phyloP scores from a whole-genome alignment of 2,329 filamentous ascomycete species.

The Colletotrichum sp. region DNA sequence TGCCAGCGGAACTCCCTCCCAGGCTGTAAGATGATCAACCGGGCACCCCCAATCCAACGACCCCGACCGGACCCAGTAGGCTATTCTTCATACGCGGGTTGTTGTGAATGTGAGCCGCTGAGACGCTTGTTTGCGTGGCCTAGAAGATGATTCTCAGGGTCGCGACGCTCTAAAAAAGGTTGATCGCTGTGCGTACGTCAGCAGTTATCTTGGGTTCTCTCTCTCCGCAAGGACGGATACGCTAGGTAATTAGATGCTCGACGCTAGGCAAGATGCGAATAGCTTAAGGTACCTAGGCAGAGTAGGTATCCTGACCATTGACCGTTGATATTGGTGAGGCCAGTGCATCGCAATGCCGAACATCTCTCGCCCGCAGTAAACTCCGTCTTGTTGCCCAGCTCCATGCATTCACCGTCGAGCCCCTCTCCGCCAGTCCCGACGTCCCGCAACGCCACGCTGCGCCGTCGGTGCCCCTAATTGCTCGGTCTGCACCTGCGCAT shows the following conservation, averaged over 20 bases:
- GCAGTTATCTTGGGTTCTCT: neutral
- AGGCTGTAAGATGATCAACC: neutral
- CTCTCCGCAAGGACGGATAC: neutral
- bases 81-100: neutral
- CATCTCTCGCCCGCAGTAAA: neutral
- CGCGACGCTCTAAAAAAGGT: neutral
- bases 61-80: neutral
- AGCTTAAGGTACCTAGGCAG: neutral
- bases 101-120: neutral
- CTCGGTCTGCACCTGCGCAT: neutral
- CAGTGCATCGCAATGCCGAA: neutral
- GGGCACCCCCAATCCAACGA: neutral
- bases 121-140: neutral
- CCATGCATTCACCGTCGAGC: neutral
- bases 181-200: neutral
- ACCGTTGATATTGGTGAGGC: neutral
- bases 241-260: neutral
- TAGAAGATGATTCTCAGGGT: neutral
- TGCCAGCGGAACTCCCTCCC: neutral
- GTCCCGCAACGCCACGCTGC: conserved; percentile 10
- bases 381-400: neutral
- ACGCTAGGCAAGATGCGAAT: neutral
- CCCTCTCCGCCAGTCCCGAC: conserved; percentile 1
- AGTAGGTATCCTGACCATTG: neutral
- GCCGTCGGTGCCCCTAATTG: neutral